Evolutionary conservation across 345 rosid species (phyloP), one percentile per base, ranked within the genome.

Genomic region (Trapa bicornis): DNA sequence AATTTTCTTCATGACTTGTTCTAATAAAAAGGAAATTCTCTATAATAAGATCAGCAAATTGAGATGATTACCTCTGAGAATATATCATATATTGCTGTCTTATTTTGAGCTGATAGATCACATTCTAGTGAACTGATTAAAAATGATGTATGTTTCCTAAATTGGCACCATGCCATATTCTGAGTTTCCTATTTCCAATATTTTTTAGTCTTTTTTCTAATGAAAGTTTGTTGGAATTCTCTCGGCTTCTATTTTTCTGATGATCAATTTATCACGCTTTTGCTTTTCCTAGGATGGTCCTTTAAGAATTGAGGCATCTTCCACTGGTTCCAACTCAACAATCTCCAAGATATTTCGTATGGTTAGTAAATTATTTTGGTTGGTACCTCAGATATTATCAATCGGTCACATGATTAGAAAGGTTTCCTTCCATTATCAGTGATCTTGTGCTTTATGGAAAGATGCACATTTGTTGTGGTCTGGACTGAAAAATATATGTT

Each of bases 251-350:
- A 29, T 12, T 58, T 32, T 58, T 13, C 48, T 45, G 7, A 45
- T 45, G 8, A 4, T 45, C 33, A 41, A 8, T 8, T 8, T 41
- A 15, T n/a, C 43, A 41, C 38, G 39, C n/a, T 69, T 22, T 74
- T 33, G 57, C 72, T 53, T 74, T 71, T 79, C 81, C 71, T 87
- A 93, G 98, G 96, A 90, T 83, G 97, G 98, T 65, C 98, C 98
- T 69, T 80, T 90, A 72, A 81, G 91, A 80, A 84, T 90, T 70
- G 80, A 86, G 80, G 94, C 96, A 58, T 76, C 88, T 58, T 87
- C 88, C 17, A 83, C 97, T 63, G 97, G 97, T 66, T 84, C 94
- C 67, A 86, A 86, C 81, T 93, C 98, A 66, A 87, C 85, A 16
- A 83, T 93, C 76, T 84, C 97, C 61, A 90, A 90, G 85, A 90